These are phyloP conservation scores for Nicotiana knightiana DNA, from an alignment of 257 asterid species.

Conservation along the genomic window DNA sequence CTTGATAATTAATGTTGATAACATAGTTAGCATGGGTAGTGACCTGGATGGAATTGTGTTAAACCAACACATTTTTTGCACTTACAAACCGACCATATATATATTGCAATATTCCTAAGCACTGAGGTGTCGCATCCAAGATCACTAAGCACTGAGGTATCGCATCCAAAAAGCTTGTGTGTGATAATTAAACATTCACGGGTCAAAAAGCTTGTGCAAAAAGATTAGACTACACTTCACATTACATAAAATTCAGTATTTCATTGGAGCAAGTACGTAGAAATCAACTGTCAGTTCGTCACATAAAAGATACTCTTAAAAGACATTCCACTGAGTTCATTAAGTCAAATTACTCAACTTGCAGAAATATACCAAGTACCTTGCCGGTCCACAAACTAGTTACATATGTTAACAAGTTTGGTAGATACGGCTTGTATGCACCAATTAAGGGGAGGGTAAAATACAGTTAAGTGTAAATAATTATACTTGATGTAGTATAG, in stretches of 20 bases:
- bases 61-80: too few species aligned
- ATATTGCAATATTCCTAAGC: too few species aligned
- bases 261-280: neutral
- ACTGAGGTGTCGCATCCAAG: too few species aligned
- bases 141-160: too few species aligned
- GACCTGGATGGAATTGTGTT: too few species aligned
- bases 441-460: neutral
- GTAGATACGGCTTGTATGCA: neutral
- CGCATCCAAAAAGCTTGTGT: neutral
- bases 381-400: neutral
- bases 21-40: too few species aligned
- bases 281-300: neutral
- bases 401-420: neutral
- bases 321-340: conserved; percentile 3
- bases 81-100: too few species aligned
- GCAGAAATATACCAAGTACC: neutral
- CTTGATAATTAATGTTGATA: too few species aligned
- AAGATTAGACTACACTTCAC: neutral
- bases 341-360: neutral
- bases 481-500: neutral
- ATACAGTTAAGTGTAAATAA: neutral
- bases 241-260: neutral
- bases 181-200: neutral
- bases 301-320: neutral
- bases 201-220: too few species aligned